Evolutionary conservation across 192 early-diverging fungal genomes (phyloP).

Genomic region (Obelidium mucronatum): DNA sequence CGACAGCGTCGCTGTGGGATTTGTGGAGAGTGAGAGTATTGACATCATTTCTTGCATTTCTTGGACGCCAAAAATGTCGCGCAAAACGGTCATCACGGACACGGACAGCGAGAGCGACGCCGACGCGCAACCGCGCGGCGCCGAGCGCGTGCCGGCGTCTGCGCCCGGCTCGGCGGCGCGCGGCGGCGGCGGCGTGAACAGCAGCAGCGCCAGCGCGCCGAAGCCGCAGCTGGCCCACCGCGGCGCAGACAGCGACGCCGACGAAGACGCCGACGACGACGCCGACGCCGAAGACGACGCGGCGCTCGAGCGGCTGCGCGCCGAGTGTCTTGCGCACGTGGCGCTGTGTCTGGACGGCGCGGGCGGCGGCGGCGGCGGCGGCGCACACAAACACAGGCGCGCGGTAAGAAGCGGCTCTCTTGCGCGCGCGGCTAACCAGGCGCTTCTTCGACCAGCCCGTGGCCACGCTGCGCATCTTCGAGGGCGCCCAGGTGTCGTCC

Average conservation of each 20-base stretch:
- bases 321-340: too few species aligned
- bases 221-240: not conserved
- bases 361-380: not conserved
- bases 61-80: not conserved
- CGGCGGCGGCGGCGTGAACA: not conserved
- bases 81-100: not conserved
- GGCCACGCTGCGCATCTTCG: not conserved
- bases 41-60: too few species aligned
- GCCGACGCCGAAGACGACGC: conserved; percentile 4
- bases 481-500: not conserved
- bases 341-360: not conserved
- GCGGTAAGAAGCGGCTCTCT: not conserved
- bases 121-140: not conserved
- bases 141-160: not conserved
- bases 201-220: not conserved
- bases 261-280: not conserved
- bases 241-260: not conserved
- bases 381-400: not conserved
- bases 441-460: not conserved
- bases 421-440: not conserved
- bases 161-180: too few species aligned
- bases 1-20: too few species aligned
- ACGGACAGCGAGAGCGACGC: not conserved
- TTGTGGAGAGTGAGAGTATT: too few species aligned
- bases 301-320: not conserved